Evolutionary conservation across 257 asterid genomes (phyloP).

Genomic region (Solanum pennellii): DNA sequence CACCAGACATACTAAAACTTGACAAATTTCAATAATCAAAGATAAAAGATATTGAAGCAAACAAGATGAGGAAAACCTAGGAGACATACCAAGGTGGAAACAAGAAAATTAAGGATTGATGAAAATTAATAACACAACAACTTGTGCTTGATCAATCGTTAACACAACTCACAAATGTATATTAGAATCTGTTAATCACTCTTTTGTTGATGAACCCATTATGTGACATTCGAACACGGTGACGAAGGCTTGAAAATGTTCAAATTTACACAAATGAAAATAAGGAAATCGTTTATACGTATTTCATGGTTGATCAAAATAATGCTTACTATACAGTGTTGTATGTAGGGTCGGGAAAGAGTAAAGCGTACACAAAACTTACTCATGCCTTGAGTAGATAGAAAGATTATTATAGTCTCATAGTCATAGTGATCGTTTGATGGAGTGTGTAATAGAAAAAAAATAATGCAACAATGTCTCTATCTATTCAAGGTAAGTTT

Average conservation of each 20-base stretch:
- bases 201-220: neutral
- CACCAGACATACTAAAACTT: neutral
- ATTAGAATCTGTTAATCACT: neutral
- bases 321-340: too few species aligned
- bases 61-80: neutral
- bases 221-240: neutral
- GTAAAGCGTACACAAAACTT: neutral
- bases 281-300: neutral
- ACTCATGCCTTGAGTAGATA: neutral
- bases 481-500: neutral
- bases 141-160: neutral
- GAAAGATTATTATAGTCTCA: neutral
- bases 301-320: neutral
- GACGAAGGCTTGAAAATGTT: neutral
- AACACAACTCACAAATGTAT: neutral
- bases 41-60: neutral
- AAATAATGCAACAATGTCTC: too few species aligned
- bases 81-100: neutral
- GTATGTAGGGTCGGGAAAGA: neutral
- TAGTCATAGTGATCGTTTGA: neutral
- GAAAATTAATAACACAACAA: neutral
- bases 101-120: neutral
- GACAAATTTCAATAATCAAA: neutral
- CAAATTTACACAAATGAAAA: neutral
- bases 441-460: neutral